phyloP scores from a whole-genome alignment of 2,329 filamentous ascomycete species.

The Pezicula radicicola region DNA sequence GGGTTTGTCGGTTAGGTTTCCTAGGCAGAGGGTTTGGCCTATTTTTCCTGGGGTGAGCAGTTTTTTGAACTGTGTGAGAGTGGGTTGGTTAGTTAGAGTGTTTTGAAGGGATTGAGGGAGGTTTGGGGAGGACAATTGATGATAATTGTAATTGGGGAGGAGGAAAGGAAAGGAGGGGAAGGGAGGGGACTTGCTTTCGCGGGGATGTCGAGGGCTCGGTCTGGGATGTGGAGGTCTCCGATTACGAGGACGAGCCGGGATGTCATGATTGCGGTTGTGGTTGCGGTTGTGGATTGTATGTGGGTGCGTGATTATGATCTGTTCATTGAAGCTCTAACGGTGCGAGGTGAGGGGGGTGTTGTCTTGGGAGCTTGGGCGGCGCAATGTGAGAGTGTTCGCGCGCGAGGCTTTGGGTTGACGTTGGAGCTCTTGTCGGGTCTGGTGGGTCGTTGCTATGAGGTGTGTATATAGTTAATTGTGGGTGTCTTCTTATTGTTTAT shows the following conservation, averaged over 20 bases:
- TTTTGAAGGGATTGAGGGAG: no score
- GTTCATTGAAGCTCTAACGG: no score
- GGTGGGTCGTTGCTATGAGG: no score
- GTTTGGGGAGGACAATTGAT: no score
- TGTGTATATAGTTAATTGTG: no score
- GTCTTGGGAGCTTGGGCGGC: no score
- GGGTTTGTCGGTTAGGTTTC: conserved; percentile 75
- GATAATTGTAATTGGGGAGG: no score
- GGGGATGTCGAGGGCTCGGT: conserved; percentile 86
- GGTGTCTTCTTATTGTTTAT: no score
- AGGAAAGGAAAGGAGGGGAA: background rate
- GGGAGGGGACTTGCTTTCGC: conserved; percentile 62
- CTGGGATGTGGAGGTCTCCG: conserved; percentile 90
- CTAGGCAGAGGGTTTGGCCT: conserved; percentile 75
- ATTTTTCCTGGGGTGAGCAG: conserved; percentile 82
- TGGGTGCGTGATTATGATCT: background rate
- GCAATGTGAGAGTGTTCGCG: no score
- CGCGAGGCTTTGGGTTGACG: no score
- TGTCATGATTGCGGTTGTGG: conserved; percentile 49
- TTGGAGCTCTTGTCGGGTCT: no score
- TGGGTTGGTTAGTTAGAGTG: conserved; percentile 3
- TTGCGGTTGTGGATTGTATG: background rate
- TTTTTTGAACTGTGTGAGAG: conserved; percentile 68
- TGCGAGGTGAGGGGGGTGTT: no score
- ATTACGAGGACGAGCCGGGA: conserved; percentile 89